phyloP scores from a whole-genome alignment of 305 asterid genomes.

The Solanum hybrid region DNA sequence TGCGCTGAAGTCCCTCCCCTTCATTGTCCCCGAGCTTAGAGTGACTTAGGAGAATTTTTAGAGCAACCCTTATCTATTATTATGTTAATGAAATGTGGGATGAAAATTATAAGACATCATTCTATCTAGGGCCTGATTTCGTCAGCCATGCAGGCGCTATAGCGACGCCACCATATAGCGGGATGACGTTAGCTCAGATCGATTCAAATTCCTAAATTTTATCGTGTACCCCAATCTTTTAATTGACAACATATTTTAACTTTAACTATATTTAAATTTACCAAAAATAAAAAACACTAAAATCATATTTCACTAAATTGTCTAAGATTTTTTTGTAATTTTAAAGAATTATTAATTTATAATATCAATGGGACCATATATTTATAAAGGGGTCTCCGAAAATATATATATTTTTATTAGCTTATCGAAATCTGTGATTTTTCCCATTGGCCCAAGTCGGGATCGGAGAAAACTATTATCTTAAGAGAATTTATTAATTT shows the following conservation, averaged over 20 bases:
- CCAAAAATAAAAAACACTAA: not conserved
- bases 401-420: too few relatives aligned
- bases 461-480: not conserved
- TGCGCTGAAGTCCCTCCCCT: not conserved
- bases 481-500: not conserved
- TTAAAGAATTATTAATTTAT: not conserved
- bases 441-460: not conserved
- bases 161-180: not conserved
- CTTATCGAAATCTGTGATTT: not conserved
- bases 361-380: not conserved
- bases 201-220: not conserved
- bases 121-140: not conserved
- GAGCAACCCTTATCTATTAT: not conserved
- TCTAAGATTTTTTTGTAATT: not conserved
- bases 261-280: too few relatives aligned
- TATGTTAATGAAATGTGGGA: not conserved
- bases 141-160: not conserved
- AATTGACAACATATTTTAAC: not conserved
- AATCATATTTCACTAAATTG: not conserved
- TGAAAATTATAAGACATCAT: not conserved
- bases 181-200: not conserved
- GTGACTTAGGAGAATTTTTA: not conserved
- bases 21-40: not conserved
- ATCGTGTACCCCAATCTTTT: not conserved
- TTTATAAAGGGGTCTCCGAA: not conserved